A percentile compares a stretch with the other conserved stretches of the same genome.
These are phyloP conservation scores for Scedosporium minutisporum DNA, from an alignment of 2,329 filamentous ascomycete species.

Conservation along the genomic window DNA sequence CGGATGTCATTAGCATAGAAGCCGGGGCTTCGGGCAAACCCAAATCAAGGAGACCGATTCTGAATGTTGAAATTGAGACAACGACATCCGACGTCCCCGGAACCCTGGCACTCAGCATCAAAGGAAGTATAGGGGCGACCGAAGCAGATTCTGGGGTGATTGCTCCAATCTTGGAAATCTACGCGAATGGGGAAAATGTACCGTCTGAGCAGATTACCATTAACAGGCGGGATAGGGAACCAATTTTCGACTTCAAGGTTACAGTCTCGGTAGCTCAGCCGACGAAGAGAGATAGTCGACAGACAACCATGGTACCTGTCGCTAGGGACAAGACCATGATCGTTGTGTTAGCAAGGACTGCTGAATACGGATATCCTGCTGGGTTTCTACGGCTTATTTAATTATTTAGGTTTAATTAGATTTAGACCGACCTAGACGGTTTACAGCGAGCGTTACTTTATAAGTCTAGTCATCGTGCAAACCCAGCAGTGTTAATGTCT, in stretches of 20 bases:
- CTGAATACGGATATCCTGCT: constrained; percentile 6
- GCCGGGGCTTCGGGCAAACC: not conserved
- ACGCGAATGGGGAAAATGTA: constrained; percentile 3
- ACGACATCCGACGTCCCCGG: not conserved
- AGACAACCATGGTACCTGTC: constrained; percentile 10
- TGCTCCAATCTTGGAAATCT: constrained; percentile 2
- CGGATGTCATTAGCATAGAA: constrained; percentile 4
- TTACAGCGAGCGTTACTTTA: no score
- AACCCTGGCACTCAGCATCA: not conserved
- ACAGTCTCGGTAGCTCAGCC: not conserved
- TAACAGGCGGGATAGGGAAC: not conserved
- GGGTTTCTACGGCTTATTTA: constrained; percentile 9
- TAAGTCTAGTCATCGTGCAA: no score
- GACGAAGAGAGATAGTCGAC: constrained; percentile 6
- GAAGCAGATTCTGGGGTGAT: no score
- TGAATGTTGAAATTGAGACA: not conserved
- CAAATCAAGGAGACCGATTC: not conserved
- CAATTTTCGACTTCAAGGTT: constrained; percentile 5
- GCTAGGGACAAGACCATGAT: constrained; percentile 13
- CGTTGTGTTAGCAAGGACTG: constrained; percentile 10
- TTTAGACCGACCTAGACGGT: not conserved
- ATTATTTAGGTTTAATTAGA: not conserved
- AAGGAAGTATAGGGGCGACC: not conserved
- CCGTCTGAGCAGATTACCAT: not conserved
- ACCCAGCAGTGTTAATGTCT: no score